phyloP scores from a whole-genome alignment of 192 early-diverging fungal species.

The Funneliformis mosseae region DNA sequence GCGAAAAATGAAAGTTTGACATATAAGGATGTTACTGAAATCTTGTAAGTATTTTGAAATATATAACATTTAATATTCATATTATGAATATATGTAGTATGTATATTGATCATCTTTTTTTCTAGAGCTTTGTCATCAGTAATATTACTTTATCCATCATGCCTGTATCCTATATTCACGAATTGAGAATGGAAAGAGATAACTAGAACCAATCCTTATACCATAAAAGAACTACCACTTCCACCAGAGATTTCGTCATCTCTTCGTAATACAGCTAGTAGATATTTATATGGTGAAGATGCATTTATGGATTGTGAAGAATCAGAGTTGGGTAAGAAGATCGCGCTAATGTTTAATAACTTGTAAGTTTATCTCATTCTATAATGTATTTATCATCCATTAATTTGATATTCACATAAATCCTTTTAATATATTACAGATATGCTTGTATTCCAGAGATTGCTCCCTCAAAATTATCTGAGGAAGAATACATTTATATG shows the following conservation, averaged over 20 bases:
- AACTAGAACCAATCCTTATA: constrained; percentile 30
- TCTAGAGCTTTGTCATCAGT: constrained; percentile 38
- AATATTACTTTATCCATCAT: constrained; percentile 34
- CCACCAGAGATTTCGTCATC: constrained; percentile 28
- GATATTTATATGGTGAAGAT: constrained; percentile 27
- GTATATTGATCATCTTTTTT: constrained; percentile 30
- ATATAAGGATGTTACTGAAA: neutral
- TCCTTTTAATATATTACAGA: constrained; percentile 36
- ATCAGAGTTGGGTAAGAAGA: constrained; percentile 24
- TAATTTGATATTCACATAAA: constrained; percentile 27
- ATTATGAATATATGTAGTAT: constrained; percentile 18
- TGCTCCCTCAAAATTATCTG: constrained; percentile 39
- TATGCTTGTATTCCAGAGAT: constrained; percentile 31
- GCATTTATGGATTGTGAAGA: constrained; percentile 34
- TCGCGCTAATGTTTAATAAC: constrained; percentile 34
- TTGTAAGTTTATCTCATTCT: constrained; percentile 37
- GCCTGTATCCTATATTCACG: constrained; percentile 33
- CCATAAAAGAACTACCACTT: constrained; percentile 32
- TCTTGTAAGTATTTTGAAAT: constrained; percentile 22
- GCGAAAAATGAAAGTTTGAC: neutral
- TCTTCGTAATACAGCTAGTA: constrained; percentile 31
- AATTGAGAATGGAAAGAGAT: constrained; percentile 35
- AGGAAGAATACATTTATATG: constrained; percentile 36
- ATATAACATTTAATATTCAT: neutral
- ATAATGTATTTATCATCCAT: constrained; percentile 20